Evolutionary conservation across 176 grass and related monocot species (phyloP), one percentile per base, ranked within the genome.

Genomic region (Oryza brachyantha): DNA sequence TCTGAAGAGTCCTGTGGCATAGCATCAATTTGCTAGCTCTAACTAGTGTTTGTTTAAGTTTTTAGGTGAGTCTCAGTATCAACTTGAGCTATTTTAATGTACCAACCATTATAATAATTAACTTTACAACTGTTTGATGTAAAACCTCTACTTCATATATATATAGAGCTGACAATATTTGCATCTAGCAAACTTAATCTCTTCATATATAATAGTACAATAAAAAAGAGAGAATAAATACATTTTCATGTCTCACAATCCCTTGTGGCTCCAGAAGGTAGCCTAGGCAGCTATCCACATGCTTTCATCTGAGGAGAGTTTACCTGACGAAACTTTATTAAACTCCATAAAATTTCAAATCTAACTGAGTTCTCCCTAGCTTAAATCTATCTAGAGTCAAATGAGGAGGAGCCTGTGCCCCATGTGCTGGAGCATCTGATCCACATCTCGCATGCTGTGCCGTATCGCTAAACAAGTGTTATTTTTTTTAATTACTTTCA

Each of bases 391-490:
- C 21, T 55, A 70, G 81, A 70, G 86, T 88, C 86, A 80, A 84
- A 84, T 88, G 26, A 27, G 26, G 32, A 68, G 32, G 61, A 79
- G 19, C 40, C 62, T 35, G 6, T 75, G 63, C 34, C 34, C 81
- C 86, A 88, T 84, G 86, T 88, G 81, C 75, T 26, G 3, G 7
- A 55, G 81, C 86, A 88, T 88, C 76, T 84, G 76, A 88, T 88
- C 70, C n/a, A 70, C 70, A 80, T 80, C 86, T 84, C 21, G 69
- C 61, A 62, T 21, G 38, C 19, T 41, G 86, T 79, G 80, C 68
- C 66, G 13, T 68, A 75, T 83, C 37, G 32, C 64, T 80, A 88
- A 84, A 88, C 63, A 84, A 83, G 84, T 69, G 62, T 24, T 84
- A 80, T 32, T 54, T 75, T 68, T 75, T 32, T n/a, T n/a, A n/a